A percentile compares a stretch with the other conserved stretches of the same genome.
Conservation (phyloP, 225 moss, liverwort and hornwort genomes). For the Sphagnum tenellum region DNA sequence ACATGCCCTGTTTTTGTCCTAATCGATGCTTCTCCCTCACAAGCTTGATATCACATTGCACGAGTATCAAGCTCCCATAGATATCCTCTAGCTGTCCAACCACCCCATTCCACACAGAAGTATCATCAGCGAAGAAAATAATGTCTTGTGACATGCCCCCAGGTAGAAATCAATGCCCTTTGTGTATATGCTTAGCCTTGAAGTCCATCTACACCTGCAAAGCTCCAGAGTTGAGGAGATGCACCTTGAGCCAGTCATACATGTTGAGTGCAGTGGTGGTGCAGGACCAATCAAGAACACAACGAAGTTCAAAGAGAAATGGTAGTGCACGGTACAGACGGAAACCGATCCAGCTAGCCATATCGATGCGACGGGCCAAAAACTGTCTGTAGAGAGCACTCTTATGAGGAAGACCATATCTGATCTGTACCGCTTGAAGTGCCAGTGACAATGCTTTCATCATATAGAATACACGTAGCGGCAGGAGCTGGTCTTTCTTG, state of each 20-base stretch:
- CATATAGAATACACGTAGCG: constrained; percentile 74
- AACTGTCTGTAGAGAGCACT: constrained; percentile 82
- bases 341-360: constrained; percentile 75
- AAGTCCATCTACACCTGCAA: no score
- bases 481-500: constrained; percentile 27
- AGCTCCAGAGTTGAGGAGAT: neutral
- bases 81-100: constrained; percentile 85
- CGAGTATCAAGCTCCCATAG: constrained; percentile 86
- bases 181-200: no score
- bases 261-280: constrained; percentile 82
- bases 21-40: constrained; percentile 70
- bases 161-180: no score
- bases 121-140: no score
- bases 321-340: constrained; percentile 77
- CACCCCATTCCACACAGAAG: neutral
- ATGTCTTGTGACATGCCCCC: no score
- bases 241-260: constrained; percentile 98
- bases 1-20: constrained; percentile 79
- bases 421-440: constrained; percentile 88
- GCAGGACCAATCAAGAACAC: constrained; percentile 94
- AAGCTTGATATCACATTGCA: constrained; percentile 85
- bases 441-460: constrained; percentile 73
- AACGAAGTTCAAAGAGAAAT: constrained; percentile 93
- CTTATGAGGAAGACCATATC: constrained; percentile 82
- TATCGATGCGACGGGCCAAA: constrained; percentile 53